These are phyloP conservation scores for Lasiodiplodia theobromae DNA, from an alignment of 2,329 filamentous ascomycete species.

Conservation along the genomic window DNA sequence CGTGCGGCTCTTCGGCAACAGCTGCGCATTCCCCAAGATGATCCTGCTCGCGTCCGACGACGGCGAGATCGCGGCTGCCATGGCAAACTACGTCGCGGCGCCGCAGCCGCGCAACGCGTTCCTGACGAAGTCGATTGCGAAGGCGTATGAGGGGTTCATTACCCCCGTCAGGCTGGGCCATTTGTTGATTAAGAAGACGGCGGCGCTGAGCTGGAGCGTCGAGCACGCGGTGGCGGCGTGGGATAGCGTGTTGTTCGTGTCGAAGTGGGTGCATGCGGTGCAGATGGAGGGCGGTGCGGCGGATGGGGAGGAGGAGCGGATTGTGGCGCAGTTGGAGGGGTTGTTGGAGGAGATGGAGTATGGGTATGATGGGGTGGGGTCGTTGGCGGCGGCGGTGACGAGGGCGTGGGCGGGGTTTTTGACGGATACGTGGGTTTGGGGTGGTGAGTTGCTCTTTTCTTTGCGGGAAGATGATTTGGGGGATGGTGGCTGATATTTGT, in stretches of 20 bases:
- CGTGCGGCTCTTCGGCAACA: constrained; percentile 41
- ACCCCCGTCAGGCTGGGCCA: constrained; percentile 39
- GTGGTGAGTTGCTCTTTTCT: neutral
- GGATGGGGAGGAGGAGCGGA: constrained; percentile 36
- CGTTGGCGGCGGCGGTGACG: constrained; percentile 40
- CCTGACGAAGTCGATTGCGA: constrained; percentile 40
- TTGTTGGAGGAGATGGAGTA: constrained; percentile 38
- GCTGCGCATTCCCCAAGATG: constrained; percentile 40
- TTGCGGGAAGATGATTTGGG: no score
- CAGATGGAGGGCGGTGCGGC: constrained; percentile 35
- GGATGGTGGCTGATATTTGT: no score
- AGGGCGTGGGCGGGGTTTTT: constrained; percentile 40
- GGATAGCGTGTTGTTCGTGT: constrained; percentile 41
- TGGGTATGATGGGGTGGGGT: constrained; percentile 31
- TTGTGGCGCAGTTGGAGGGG: constrained; percentile 37
- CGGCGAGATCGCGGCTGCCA: constrained; percentile 35
- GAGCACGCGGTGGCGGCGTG: constrained; percentile 46
- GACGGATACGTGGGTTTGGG: constrained; percentile 38
- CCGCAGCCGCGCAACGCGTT: constrained; percentile 38
- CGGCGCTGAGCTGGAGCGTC: constrained; percentile 42
- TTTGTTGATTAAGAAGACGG: constrained; percentile 41
- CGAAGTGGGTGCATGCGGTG: constrained; percentile 44
- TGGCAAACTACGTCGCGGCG: constrained; percentile 37
- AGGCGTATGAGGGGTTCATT: constrained; percentile 40
- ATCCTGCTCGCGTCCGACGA: constrained; percentile 39